Evolutionary conservation across 225 moss, liverwort and hornwort genomes (phyloP).

Genomic region (Lunularia cruciata): DNA sequence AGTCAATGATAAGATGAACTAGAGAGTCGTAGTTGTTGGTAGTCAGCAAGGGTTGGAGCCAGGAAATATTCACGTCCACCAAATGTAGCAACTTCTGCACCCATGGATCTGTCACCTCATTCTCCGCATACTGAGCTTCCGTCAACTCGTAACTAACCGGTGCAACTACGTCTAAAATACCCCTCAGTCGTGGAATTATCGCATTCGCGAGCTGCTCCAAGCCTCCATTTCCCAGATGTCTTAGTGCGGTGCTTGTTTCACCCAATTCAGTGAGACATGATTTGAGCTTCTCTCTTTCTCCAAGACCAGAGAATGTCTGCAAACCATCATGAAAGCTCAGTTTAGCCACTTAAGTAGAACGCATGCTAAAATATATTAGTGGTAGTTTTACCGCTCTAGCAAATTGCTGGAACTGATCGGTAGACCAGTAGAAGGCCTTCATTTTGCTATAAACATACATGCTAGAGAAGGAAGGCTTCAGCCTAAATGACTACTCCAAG

Average conservation of each 20-base stretch:
- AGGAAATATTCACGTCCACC: conserved; percentile 66
- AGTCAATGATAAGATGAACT: conserved; percentile 75
- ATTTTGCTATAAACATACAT: no score
- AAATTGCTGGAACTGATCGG: not conserved
- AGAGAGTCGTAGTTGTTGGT: conserved; percentile 88
- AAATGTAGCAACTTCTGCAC: conserved; percentile 84
- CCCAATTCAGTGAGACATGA: conserved; percentile 64
- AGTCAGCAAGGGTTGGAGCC: conserved; percentile 81
- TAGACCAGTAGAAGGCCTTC: not conserved
- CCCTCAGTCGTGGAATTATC: conserved; percentile 68
- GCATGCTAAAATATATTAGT: no score
- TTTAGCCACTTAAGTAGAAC: no score
- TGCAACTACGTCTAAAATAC: conserved; percentile 73
- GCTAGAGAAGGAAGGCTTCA: no score
- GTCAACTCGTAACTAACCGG: conserved; percentile 72
- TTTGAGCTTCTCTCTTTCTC: conserved; percentile 75
- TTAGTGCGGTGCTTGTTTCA: conserved; percentile 68
- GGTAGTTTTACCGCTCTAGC: not conserved
- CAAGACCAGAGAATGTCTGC: conserved; percentile 61
- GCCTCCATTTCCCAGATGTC: conserved; percentile 63
- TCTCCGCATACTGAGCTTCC: conserved; percentile 89
- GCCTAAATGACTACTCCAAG: no score
- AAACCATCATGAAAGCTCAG: not conserved
- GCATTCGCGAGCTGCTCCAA: conserved; percentile 80
- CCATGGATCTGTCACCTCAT: conserved; percentile 91